A percentile compares a stretch with the other conserved stretches of the same genome.
Evolutionary conservation across 805 yeast species (phyloP).

Genomic region (Lipomyces yamanashiensis): DNA sequence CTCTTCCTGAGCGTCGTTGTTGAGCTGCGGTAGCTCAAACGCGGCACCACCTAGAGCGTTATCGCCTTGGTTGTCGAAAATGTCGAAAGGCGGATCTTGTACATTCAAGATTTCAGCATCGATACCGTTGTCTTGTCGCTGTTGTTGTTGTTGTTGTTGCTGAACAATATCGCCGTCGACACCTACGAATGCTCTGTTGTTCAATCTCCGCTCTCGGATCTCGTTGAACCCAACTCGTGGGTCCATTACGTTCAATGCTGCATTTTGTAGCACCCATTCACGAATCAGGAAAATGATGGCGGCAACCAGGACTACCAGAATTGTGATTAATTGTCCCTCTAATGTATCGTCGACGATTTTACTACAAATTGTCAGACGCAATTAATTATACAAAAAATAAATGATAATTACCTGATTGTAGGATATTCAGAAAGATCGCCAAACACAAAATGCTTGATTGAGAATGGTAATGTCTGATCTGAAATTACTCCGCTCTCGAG

Average conservation of each 20-base stretch:
- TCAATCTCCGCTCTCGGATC: conserved; percentile 2
- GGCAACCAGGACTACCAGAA: conserved; percentile 43
- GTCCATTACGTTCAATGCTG: conserved; percentile 29
- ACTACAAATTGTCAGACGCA: not conserved
- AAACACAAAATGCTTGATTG: not conserved
- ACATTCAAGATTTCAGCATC: not conserved
- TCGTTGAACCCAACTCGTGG: not conserved
- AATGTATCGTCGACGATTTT: conserved; percentile 34
- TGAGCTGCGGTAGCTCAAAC: no score
- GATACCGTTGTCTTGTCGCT: not conserved
- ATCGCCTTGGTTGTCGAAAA: not conserved
- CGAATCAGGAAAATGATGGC: conserved; percentile 50
- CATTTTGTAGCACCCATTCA: conserved; percentile 46
- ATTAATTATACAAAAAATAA: not conserved
- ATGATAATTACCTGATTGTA: conserved; percentile 18
- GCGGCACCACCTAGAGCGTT: not conserved
- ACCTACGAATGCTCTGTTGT: not conserved
- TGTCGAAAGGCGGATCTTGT: not conserved
- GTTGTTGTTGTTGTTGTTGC: not conserved
- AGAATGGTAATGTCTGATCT: not conserved
- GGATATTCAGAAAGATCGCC: conserved; percentile 26
- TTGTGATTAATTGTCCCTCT: conserved; percentile 43
- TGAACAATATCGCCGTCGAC: not conserved
- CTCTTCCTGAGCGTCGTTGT: not conserved
- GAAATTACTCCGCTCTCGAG: not conserved